Evolutionary conservation across 148 eudicot species (phyloP).

Genomic region (Pharnaceum exiguum): DNA sequence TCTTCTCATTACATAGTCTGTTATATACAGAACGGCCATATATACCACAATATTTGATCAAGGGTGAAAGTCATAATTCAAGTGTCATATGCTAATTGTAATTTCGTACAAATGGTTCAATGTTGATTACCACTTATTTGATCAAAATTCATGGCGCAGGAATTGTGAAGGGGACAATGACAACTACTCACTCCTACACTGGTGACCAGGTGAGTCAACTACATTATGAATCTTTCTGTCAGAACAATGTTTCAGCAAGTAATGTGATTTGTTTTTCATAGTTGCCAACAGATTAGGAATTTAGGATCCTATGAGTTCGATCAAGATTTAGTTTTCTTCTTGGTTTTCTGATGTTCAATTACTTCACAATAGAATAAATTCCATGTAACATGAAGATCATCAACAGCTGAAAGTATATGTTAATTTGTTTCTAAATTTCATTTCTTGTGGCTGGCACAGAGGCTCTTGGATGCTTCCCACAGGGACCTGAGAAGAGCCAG

Average conservation of each 20-base stretch:
- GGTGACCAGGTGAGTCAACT: slow-evolving; percentile 79
- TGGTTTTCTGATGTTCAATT: too few relatives aligned
- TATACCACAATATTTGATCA: background rate
- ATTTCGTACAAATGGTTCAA: too few relatives aligned
- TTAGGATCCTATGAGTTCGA: too few relatives aligned
- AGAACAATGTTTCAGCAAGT: background rate
- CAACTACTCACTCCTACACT: slow-evolving; percentile 99
- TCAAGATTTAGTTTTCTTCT: too few relatives aligned
- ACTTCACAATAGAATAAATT: too few relatives aligned
- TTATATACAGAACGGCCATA: too few relatives aligned
- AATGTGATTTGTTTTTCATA: background rate
- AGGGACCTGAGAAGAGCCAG: slow-evolving; percentile 95
- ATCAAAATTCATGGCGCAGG: slow-evolving; percentile 41
- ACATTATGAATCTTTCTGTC: background rate
- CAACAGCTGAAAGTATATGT: background rate
- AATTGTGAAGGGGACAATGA: slow-evolving; percentile 99
- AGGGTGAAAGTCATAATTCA: background rate
- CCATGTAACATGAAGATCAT: background rate
- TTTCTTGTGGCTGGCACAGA: slow-evolving; percentile 37
- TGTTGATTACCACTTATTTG: background rate
- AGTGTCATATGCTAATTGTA: too few relatives aligned
- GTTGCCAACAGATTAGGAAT: background rate
- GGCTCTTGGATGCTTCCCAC: slow-evolving; percentile 96
- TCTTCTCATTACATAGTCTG: background rate
- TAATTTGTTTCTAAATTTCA: background rate